Evolutionary conservation across 768 basidiomycete species (phyloP), one percentile per base, ranked within the genome.

Genomic region (Rhodotorula graminis): DNA sequence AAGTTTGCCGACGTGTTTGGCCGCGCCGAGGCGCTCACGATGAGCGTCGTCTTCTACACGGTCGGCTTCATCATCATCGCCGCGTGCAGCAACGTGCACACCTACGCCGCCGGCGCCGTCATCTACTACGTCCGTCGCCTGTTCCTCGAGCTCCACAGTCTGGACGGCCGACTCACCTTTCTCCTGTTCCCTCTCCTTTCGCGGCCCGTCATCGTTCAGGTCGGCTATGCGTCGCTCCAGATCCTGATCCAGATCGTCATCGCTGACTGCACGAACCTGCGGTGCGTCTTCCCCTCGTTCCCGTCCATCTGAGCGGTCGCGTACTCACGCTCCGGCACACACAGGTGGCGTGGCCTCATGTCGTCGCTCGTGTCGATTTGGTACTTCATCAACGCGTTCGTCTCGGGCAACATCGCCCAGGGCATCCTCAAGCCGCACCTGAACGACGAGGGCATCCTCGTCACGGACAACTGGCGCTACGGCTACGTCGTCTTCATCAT

Each of bases 1-100:
- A 90, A 90, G 80, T 80, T 90, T 53, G 86, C 89, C 16, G 89
- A 91, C 79, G 86, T 89, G 15, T 82, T 85, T 23, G 89, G 89
- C 33, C 84, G 90, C 76, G 88, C 87, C 29, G 84, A 83, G 55
- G 87, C 88, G 2, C 90, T 87, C 77, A 81, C 84, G 42, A 72
- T 84, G 52, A 86, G 72, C 85, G 85, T 87, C 52, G 53, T 87
- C 27, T 86, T 88, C 74, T 89, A 89, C 80, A 84, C 86, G 63
- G 57, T 88, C 47, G 88, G 84, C 81, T 87, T 82, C 81, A 80
- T 78, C 55, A 52, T 66, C 70, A 67, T 62, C 58, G 57, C 57
- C 15, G 61, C 69, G 19, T 67, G 66, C 68, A 65, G 60, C 44
- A 66, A 71, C 61, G 77, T 81, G 67, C 77, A 77, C 42, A 76